These are phyloP conservation scores for Fonsecaea pugnacius DNA, from an alignment of 2,329 filamentous ascomycete genomes.

Conservation along the genomic window DNA sequence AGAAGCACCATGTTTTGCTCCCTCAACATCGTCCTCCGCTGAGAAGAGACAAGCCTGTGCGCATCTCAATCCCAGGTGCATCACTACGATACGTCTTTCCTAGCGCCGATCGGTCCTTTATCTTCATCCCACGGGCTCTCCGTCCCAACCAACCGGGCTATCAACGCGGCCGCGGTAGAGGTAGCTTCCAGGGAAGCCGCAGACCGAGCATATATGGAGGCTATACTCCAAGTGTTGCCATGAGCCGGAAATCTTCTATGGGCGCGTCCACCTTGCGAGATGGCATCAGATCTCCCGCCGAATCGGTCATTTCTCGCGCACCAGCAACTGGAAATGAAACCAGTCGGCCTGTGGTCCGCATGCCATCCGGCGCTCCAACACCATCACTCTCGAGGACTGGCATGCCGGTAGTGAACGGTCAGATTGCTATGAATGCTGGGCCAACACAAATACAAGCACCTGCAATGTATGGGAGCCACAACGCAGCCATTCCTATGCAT, in stretches of 20 bases:
- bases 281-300: conserved; percentile 77
- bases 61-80: conserved; percentile 82
- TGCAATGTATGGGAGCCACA: conserved; percentile 64
- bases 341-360: conserved; percentile 72
- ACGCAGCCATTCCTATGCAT: conserved; percentile 74
- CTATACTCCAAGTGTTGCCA: conserved; percentile 84
- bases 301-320: conserved; percentile 73
- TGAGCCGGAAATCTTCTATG: conserved; percentile 84
- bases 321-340: conserved; percentile 63
- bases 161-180: conserved; percentile 69
- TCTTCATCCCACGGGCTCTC: conserved; percentile 93
- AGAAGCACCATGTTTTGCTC: conserved; percentile 90
- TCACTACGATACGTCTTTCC: conserved; percentile 86
- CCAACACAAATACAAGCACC: conserved; percentile 50
- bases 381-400: conserved; percentile 26
- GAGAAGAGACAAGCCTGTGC: conserved; percentile 92
- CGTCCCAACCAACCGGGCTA: conserved; percentile 87
- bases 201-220: conserved; percentile 83
- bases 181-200: conserved; percentile 71
- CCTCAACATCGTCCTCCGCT: conserved; percentile 93
- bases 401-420: conserved; percentile 25
- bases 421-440: conserved; percentile 43
- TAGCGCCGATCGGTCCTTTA: conserved; percentile 86
- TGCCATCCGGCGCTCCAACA: conserved; percentile 66
- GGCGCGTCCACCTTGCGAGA: conserved; percentile 64